These are phyloP conservation scores for Vitis amurensis DNA, from an alignment of 164 flowering plant species.

Conservation along the genomic window DNA sequence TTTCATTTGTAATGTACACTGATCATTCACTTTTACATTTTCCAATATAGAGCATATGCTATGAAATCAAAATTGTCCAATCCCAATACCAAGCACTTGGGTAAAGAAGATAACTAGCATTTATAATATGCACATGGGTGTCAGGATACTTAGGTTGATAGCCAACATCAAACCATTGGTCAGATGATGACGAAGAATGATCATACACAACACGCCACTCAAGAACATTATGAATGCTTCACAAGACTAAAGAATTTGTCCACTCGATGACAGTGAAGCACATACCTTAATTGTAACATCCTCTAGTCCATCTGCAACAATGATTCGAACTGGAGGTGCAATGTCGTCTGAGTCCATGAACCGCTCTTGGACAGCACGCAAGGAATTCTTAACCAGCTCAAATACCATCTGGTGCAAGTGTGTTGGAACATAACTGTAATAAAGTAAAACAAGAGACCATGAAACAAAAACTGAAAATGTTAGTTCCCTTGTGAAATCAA, in stretches of 20 bases:
- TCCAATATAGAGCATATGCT: too few species aligned
- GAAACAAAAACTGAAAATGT: not conserved
- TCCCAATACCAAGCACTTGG: too few species aligned
- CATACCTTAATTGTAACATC: slow-evolving; percentile 94
- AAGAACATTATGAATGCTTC: too few species aligned
- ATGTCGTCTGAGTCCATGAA: slow-evolving; percentile 82
- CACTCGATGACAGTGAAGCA: not conserved
- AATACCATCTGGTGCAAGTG: slow-evolving; percentile 97
- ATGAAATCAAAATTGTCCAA: too few species aligned
- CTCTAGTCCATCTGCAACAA: slow-evolving; percentile 95
- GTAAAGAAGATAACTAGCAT: too few species aligned
- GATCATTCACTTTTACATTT: too few species aligned
- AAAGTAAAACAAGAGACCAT: slow-evolving; percentile 2
- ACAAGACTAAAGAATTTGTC: too few species aligned
- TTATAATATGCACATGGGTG: too few species aligned
- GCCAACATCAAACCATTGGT: too few species aligned
- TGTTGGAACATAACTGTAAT: slow-evolving; percentile 79
- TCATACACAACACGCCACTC: too few species aligned
- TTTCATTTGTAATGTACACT: not conserved
- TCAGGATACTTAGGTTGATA: too few species aligned
- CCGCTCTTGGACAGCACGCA: slow-evolving; percentile 95
- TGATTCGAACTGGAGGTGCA: slow-evolving; percentile 80
- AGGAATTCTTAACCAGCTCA: slow-evolving; percentile 94
- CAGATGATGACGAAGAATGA: too few species aligned
- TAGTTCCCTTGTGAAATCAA: not conserved